phyloP scores from a whole-genome alignment of 176 grass and related monocot genomes.

The Poa annua region DNA sequence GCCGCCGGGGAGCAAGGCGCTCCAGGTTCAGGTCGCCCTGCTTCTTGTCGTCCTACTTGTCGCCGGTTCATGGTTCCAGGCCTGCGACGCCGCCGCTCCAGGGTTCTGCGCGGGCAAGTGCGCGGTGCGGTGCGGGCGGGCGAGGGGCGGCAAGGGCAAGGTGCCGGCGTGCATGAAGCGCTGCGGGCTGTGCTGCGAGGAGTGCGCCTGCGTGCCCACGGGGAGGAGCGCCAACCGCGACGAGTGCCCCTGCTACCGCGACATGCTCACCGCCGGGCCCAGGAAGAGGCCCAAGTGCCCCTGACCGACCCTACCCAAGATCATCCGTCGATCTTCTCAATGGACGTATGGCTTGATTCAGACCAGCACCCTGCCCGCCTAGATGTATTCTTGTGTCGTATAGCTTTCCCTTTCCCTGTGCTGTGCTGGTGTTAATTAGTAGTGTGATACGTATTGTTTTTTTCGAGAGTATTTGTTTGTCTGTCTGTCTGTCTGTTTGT shows the following conservation, averaged over 20 bases:
- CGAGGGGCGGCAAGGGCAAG: background rate
- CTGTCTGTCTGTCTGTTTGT: too few species aligned
- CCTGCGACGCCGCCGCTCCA: conserved; percentile 35
- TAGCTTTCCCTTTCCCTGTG: too few species aligned
- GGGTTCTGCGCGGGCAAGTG: conserved; percentile 68
- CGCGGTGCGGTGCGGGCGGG: conserved; percentile 44
- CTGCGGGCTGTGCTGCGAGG: conserved; percentile 65
- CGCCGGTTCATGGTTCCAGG: conserved; percentile 21
- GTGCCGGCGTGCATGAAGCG: conserved; percentile 44
- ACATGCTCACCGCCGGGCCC: conserved; percentile 54
- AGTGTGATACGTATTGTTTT: too few species aligned
- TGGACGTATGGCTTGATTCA: background rate
- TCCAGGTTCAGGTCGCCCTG: background rate
- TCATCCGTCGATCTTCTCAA: background rate
- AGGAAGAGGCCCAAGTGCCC: conserved; percentile 53
- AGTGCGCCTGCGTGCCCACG: conserved; percentile 70
- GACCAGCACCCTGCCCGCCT: background rate
- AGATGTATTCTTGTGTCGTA: background rate
- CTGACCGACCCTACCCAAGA: background rate
- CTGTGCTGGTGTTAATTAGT: background rate
- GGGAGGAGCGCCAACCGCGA: conserved; percentile 20
- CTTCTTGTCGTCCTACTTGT: conserved; percentile 17
- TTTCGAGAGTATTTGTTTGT: too few species aligned
- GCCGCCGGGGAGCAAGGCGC: too few species aligned
- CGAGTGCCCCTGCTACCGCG: conserved; percentile 75